A percentile compares a stretch with the other conserved stretches of the same genome.
These are phyloP conservation scores for Phyllosticta paracitricarpa DNA, from an alignment of 2,329 filamentous ascomycete species.

Conservation along the genomic window DNA sequence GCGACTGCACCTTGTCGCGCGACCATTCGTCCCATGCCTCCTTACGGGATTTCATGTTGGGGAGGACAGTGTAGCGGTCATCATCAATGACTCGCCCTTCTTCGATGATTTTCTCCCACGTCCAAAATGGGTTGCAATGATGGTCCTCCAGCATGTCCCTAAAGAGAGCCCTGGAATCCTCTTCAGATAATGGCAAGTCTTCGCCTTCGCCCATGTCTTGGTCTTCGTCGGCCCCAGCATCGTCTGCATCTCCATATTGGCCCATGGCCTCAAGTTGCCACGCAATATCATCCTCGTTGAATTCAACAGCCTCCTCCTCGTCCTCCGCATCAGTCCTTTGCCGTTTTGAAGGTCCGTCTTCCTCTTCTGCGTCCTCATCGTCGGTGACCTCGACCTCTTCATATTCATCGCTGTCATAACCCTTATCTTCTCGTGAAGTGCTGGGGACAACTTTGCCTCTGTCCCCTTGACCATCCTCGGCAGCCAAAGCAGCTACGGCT, in stretches of 20 bases:
- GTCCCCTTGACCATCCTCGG: constrained; percentile 18
- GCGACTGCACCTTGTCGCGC: constrained; percentile 59
- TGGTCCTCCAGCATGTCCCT: constrained; percentile 77
- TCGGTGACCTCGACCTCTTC: constrained; percentile 68
- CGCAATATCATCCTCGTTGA: constrained; percentile 89
- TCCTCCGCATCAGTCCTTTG: constrained; percentile 38
- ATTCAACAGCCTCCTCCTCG: constrained; percentile 54
- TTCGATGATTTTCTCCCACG: constrained; percentile 85
- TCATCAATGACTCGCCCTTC: constrained; percentile 76
- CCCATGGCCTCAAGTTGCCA: constrained; percentile 85
- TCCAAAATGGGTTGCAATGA: constrained; percentile 72
- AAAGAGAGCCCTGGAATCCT: constrained; percentile 70
- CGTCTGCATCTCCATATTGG: constrained; percentile 63
- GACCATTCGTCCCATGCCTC: constrained; percentile 82
- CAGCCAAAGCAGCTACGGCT: constrained; percentile 20
- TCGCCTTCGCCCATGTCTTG: constrained; percentile 58
- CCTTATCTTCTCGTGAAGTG: constrained; percentile 22
- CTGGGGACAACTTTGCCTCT: constrained; percentile 14
- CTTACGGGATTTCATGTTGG: constrained; percentile 69
- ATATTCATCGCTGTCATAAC: constrained; percentile 59
- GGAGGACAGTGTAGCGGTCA: constrained; percentile 71
- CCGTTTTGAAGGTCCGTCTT: constrained; percentile 41
- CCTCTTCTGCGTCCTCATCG: constrained; percentile 34
- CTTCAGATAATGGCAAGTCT: constrained; percentile 58
- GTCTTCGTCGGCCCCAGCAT: constrained; percentile 20